A percentile compares a stretch with the other conserved stretches of the same genome.
Evolutionary conservation across 345 rosid species (phyloP).

Genomic region (Gossypium turneri): DNA sequence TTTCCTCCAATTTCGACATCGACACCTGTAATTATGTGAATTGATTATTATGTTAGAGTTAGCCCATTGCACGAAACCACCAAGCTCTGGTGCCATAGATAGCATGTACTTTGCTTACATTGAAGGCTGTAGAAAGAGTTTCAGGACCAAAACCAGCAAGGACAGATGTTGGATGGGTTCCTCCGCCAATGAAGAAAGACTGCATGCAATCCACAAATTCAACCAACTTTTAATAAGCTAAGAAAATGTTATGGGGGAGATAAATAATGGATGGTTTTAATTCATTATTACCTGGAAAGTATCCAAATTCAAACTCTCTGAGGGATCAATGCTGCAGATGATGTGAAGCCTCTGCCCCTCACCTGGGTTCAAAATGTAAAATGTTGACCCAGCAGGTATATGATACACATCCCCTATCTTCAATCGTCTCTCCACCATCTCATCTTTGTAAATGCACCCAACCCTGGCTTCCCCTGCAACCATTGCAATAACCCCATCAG

Average conservation of each 20-base stretch:
- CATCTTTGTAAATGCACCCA: constrained; percentile 53
- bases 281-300: constrained; percentile 50
- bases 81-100: not conserved
- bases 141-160: constrained; percentile 59
- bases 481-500: not conserved
- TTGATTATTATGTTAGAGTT: not conserved
- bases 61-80: not conserved
- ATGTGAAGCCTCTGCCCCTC: constrained; percentile 64
- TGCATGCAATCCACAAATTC: constrained; percentile 23
- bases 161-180: constrained; percentile 49
- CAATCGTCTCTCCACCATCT: constrained; percentile 48
- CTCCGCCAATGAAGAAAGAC: constrained; percentile 91
- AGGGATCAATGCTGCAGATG: constrained; percentile 62
- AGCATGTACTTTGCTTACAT: constrained; percentile 38
- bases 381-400: constrained; percentile 71
- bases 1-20: constrained; percentile 32
- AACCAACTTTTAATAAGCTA: not conserved
- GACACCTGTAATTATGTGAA: constrained; percentile 38
- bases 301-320: constrained; percentile 61
- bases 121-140: constrained; percentile 66
- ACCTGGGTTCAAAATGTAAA: constrained; percentile 64
- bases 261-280: not conserved
- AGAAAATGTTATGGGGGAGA: not conserved
- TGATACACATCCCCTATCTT: constrained; percentile 59
- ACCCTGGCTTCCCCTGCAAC: constrained; percentile 75